Conservation (phyloP, 2,329 filamentous ascomycete genomes). For the Remersonia thermophila region DNA sequence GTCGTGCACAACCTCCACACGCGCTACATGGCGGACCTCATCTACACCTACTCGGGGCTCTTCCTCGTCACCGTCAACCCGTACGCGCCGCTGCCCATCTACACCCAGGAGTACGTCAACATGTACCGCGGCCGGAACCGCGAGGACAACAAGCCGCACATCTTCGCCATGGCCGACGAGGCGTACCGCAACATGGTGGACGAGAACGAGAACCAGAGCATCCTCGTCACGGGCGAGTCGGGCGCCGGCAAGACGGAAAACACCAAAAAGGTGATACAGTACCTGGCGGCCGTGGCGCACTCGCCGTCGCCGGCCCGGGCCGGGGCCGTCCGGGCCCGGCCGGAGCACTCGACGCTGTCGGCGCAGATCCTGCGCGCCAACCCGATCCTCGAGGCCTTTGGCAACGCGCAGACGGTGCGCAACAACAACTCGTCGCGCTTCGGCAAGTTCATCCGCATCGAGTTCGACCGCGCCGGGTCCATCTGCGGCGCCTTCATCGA, state of each 20-base stretch:
- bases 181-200: slow-evolving; percentile 93
- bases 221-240: slow-evolving; percentile 93
- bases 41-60: slow-evolving; percentile 95
- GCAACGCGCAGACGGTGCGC: slow-evolving; percentile 92
- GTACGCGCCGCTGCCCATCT: slow-evolving; percentile 88
- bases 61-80: slow-evolving; percentile 97
- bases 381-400: slow-evolving; percentile 93
- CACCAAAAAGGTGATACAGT: slow-evolving; percentile 98
- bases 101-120: slow-evolving; percentile 91
- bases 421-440: slow-evolving; percentile 99
- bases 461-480: slow-evolving; percentile 76
- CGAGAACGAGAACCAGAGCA: slow-evolving; percentile 92
- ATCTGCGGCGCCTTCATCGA: slow-evolving; percentile 96
- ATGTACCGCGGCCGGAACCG: slow-evolving; percentile 89
- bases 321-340: slow-evolving; percentile 41
- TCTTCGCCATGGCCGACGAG: slow-evolving; percentile 94
- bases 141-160: slow-evolving; percentile 93
- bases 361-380: slow-evolving; percentile 95
- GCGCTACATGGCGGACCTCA: slow-evolving; percentile 89
- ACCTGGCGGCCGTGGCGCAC: slow-evolving; percentile 85
- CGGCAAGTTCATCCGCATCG: slow-evolving; percentile 96
- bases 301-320: slow-evolving; percentile 58
- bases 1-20: slow-evolving; percentile 95
- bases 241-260: slow-evolving; percentile 98
- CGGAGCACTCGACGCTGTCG: slow-evolving; percentile 67